Conservation (phyloP, 768 basidiomycete species). For the Hebeloma cylindrosporum region DNA sequence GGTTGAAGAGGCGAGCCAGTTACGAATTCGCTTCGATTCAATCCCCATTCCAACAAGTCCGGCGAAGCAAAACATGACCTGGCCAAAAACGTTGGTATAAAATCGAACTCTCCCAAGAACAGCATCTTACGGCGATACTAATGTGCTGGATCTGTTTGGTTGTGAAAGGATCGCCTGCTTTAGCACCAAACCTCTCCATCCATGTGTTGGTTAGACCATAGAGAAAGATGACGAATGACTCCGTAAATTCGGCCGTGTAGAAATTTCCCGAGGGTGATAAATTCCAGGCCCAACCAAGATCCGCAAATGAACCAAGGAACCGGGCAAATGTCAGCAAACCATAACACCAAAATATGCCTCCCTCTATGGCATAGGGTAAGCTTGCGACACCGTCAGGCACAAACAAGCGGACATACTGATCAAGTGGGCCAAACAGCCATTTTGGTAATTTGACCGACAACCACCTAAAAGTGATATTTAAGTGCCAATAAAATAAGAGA, state of each 20-base stretch:
- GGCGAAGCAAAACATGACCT: slow-evolving; percentile 95
- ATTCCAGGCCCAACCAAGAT: slow-evolving; percentile 97
- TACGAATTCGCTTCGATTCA: slow-evolving; percentile 72
- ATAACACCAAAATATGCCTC: slow-evolving; percentile 90
- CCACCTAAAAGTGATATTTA: slow-evolving; percentile 46
- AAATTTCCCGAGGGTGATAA: slow-evolving; percentile 48
- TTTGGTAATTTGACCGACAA: slow-evolving; percentile 75
- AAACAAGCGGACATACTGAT: slow-evolving; percentile 62
- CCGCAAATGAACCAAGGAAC: slow-evolving; percentile 87
- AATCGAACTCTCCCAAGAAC: too few relatives aligned
- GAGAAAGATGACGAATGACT: slow-evolving; percentile 78
- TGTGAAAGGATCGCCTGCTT: slow-evolving; percentile 78
- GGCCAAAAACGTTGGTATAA: slow-evolving; percentile 2
- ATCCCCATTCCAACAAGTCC: slow-evolving; percentile 90
- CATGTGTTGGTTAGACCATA: slow-evolving; percentile 93
- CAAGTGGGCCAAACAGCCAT: slow-evolving; percentile 85
- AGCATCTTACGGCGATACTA: slow-evolving; percentile 83
- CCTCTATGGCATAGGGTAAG: slow-evolving; percentile 51
- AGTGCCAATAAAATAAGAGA: slow-evolving; percentile 2
- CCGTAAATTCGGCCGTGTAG: slow-evolving; percentile 73
- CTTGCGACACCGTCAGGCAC: slow-evolving; percentile 4
- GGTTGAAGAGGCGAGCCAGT: slow-evolving; percentile 67
- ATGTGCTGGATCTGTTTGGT: slow-evolving; percentile 95
- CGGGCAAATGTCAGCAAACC: slow-evolving; percentile 89
- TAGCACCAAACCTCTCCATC: slow-evolving; percentile 94